Percentiles rank a stretch among this genome's conserved stretches.
Conservation (phyloP, 148 eudicot species). For the Rhododendron griersonianum region DNA sequence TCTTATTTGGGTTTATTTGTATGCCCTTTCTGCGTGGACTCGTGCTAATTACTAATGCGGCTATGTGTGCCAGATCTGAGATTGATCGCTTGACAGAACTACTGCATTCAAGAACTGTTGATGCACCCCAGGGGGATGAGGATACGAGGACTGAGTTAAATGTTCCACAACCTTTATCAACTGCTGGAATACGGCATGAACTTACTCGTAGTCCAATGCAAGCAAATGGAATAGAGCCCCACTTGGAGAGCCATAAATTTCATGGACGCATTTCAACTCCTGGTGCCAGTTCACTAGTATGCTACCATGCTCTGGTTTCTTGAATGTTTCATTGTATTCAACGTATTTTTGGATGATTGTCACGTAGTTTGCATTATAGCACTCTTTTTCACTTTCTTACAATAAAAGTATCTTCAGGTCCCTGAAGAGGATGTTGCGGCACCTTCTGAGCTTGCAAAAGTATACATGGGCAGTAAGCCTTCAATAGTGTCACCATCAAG, state of each 20-base stretch:
- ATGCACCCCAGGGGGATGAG: constrained; percentile 27
- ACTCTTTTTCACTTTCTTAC: neutral
- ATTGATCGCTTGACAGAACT: constrained; percentile 60
- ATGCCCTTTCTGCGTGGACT: neutral
- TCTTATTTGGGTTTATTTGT: neutral
- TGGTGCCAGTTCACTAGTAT: constrained; percentile 42
- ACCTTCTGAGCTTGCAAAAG: constrained; percentile 96
- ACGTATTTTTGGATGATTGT: neutral
- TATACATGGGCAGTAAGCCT: constrained; percentile 78
- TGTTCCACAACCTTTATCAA: constrained; percentile 23
- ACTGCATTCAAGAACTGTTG: constrained; percentile 49
- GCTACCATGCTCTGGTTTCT: constrained; percentile 7
- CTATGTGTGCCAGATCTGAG: constrained; percentile 51
- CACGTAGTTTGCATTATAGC: neutral
- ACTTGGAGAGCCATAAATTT: constrained; percentile 20
- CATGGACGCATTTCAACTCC: constrained; percentile 36
- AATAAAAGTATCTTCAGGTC: constrained; percentile 30
- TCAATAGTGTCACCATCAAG: constrained; percentile 51
- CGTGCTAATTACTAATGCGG: constrained; percentile 1
- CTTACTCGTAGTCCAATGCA: constrained; percentile 15
- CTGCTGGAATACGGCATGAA: constrained; percentile 20
- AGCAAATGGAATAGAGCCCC: constrained; percentile 24
- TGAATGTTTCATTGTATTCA: neutral
- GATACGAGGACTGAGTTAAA: constrained; percentile 25
- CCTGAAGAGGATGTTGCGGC: constrained; percentile 64